Evolutionary conservation across 257 asterid species (phyloP).

Genomic region (Perilla frutescens): DNA sequence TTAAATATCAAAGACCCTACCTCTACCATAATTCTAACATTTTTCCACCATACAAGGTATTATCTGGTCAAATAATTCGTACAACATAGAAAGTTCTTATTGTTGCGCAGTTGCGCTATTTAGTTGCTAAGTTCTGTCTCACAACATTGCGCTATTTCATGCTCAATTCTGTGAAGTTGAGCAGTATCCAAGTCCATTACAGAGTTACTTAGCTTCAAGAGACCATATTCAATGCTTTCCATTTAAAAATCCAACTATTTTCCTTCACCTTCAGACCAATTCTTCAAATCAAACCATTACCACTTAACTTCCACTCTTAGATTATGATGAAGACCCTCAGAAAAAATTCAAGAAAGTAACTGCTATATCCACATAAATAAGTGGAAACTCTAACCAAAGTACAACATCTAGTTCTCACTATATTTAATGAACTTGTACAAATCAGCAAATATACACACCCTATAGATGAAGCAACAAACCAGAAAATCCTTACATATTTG

Average conservation of each 20-base stretch:
- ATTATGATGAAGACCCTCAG: background rate
- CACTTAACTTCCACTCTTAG: background rate
- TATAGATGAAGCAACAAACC: background rate
- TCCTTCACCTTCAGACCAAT: background rate
- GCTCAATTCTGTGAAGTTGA: too few relatives aligned
- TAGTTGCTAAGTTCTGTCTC: too few relatives aligned
- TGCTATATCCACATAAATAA: background rate
- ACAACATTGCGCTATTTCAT: too few relatives aligned
- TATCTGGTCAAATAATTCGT: too few relatives aligned
- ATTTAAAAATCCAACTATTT: background rate
- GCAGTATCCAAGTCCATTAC: background rate
- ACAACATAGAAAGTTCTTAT: too few relatives aligned
- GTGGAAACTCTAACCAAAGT: background rate
- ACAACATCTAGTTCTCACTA: background rate
- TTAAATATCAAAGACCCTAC: too few relatives aligned
- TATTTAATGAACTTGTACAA: background rate
- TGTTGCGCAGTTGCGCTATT: too few relatives aligned
- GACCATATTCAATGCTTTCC: background rate
- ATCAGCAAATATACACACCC: background rate
- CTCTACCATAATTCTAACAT: too few relatives aligned
- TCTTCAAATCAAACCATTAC: background rate
- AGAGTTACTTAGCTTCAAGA: background rate
- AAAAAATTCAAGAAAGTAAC: background rate
- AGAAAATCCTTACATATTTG: background rate
- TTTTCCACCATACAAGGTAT: too few relatives aligned